phyloP scores from a whole-genome alignment of 2,329 filamentous ascomycete genomes.

The Helicocarpus griseus region DNA sequence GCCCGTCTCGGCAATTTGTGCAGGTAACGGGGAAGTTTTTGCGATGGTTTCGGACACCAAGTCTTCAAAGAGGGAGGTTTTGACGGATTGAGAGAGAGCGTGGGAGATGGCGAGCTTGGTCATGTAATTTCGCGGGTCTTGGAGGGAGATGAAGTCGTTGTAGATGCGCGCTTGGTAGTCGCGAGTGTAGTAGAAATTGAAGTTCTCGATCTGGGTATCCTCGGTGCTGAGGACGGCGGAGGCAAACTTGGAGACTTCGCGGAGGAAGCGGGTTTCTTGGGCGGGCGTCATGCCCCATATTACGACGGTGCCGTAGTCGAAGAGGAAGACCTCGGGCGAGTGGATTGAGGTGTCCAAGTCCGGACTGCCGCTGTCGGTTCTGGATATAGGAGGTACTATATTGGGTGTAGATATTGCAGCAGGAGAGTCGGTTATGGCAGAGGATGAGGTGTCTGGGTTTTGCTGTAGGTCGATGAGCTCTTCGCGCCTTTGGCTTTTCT shows the following conservation, averaged over 20 bases:
- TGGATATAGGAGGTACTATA: constrained; percentile 10
- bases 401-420: constrained; percentile 5
- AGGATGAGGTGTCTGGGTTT: constrained; percentile 23
- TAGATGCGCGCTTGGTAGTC: constrained; percentile 98
- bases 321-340: constrained; percentile 89
- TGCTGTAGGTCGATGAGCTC: constrained; percentile 55
- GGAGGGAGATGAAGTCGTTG: constrained; percentile 94
- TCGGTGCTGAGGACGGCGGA: constrained; percentile 78
- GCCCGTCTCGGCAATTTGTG: constrained; percentile 84
- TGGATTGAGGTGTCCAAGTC: constrained; percentile 85
- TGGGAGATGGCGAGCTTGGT: constrained; percentile 94
- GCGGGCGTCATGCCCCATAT: constrained; percentile 95
- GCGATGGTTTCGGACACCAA: constrained; percentile 89
- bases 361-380: constrained; percentile 35
- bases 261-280: constrained; percentile 83
- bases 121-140: constrained; percentile 96
- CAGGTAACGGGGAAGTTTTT: constrained; percentile 83
- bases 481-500: constrained; percentile 46
- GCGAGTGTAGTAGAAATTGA: constrained; percentile 98
- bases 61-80: constrained; percentile 95
- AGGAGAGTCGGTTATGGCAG: constrained; percentile 10
- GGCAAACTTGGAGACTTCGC: constrained; percentile 91
- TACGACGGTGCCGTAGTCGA: constrained; percentile 94
- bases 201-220: constrained; percentile 90
- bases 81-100: constrained; percentile 89